phyloP scores from a whole-genome alignment of 768 basidiomycete genomes.

The Kwoniella mangroviensis region DNA sequence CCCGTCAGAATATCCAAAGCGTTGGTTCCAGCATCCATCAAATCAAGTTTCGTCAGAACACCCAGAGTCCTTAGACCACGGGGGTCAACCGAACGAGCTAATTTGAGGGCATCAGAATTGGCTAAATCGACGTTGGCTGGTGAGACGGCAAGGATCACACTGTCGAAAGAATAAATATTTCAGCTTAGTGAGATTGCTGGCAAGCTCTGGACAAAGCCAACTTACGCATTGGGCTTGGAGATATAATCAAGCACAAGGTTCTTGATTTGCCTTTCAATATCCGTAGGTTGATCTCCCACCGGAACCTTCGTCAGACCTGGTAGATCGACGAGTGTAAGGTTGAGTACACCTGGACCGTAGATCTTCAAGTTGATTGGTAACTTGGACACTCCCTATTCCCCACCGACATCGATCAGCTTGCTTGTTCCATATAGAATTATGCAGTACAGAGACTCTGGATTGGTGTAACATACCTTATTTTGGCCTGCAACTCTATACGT shows the following conservation, averaged over 20 bases:
- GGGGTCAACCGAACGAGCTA: conserved; percentile 92
- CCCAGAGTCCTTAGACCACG: conserved; percentile 96
- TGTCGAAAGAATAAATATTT: conserved; percentile 50
- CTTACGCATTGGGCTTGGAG: conserved; percentile 91
- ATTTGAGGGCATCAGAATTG: conserved; percentile 96
- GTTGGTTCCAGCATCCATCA: conserved; percentile 99
- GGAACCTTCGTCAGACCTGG: conserved; percentile 87
- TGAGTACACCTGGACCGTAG: conserved; percentile 92
- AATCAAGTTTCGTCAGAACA: conserved; percentile 93
- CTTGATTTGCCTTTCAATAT: conserved; percentile 96
- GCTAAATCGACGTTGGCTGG: conserved; percentile 98
- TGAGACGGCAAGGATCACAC: conserved; percentile 95
- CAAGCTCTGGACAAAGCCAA: conserved; percentile 4
- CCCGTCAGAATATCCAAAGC: conserved; percentile 95
- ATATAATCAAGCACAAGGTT: conserved; percentile 94
- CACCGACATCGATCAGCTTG: conserved; percentile 14
- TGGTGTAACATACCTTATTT: conserved; percentile 68
- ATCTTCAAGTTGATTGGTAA: conserved; percentile 93
- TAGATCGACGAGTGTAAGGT: conserved; percentile 92
- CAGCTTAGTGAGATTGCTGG: background rate
- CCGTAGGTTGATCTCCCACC: conserved; percentile 86
- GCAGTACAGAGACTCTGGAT: background rate
- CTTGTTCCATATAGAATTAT: background rate
- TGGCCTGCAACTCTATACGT: conserved; percentile 96
- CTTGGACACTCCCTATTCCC: conserved; percentile 77